These are phyloP conservation scores for Tephrocybe sp. DNA, from an alignment of 768 basidiomycete genomes.

Conservation along the genomic window DNA sequence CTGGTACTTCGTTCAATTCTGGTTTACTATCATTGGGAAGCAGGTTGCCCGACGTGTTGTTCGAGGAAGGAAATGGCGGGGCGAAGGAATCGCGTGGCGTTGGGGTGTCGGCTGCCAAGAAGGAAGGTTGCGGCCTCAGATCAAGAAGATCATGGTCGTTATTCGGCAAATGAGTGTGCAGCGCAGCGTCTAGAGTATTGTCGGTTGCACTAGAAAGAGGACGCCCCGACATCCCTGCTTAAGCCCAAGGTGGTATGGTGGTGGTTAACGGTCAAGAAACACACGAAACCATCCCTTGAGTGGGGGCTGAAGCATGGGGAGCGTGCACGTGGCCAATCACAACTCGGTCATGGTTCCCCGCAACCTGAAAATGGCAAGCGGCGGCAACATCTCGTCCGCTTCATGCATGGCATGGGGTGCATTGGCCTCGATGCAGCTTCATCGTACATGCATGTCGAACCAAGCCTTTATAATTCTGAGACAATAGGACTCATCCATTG, in stretches of 20 bases:
- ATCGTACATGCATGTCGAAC: neutral
- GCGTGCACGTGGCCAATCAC: conserved; percentile 11
- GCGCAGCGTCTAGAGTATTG: conserved; percentile 7
- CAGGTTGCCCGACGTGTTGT: conserved; percentile 17
- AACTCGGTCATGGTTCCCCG: conserved; percentile 11
- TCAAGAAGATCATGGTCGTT: conserved; percentile 10
- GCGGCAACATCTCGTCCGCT: neutral
- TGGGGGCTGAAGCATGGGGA: neutral
- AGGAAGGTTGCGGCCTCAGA: conserved; percentile 11
- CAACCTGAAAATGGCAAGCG: neutral
- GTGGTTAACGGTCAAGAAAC: conserved; percentile 6
- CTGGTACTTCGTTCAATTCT: conserved; percentile 7
- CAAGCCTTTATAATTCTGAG: too few relatives aligned
- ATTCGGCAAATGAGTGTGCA: conserved; percentile 14
- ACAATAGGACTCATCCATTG: neutral
- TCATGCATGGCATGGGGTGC: neutral
- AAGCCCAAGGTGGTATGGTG: conserved; percentile 5
- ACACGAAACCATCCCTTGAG: conserved; percentile 3
- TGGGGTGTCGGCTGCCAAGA: conserved; percentile 8
- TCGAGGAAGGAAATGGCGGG: conserved; percentile 5
- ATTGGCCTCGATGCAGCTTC: neutral
- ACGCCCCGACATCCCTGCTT: conserved; percentile 14
- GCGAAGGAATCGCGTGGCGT: conserved; percentile 17
- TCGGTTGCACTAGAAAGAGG: conserved; percentile 12
- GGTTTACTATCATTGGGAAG: conserved; percentile 11